Conservation (phyloP, 192 early-diverging fungal genomes). For the Backusella macrospora region DNA sequence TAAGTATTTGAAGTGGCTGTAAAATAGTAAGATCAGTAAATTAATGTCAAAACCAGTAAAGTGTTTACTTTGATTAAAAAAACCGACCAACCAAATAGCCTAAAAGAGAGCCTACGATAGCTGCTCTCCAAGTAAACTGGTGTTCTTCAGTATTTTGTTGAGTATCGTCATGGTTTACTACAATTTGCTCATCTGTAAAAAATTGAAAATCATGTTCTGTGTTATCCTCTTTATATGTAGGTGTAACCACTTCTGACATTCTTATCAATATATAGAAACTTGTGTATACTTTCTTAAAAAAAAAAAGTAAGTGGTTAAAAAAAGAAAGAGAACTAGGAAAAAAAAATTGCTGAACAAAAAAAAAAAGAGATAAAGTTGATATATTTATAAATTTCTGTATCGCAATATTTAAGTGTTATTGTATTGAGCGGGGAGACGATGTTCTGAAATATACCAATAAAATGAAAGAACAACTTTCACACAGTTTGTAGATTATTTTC, state of each 20-base stretch:
- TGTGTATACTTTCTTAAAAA: background rate
- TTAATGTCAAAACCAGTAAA: background rate
- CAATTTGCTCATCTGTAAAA: conserved; percentile 23
- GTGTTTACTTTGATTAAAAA: background rate
- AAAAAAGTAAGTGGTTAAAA: too few species aligned
- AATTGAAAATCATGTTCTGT: conserved; percentile 18
- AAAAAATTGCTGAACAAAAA: background rate
- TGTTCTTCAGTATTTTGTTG: conserved; percentile 27
- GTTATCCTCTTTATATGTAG: conserved; percentile 19
- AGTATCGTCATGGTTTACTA: background rate
- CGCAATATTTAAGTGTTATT: background rate
- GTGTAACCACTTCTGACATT: background rate
- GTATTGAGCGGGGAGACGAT: conserved; percentile 1
- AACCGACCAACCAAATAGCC: conserved; percentile 56
- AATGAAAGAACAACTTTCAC: background rate
- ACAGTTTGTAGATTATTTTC: background rate
- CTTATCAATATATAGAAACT: background rate
- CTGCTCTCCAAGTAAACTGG: conserved; percentile 52
- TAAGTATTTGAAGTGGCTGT: conserved; percentile 69
- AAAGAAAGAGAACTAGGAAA: background rate
- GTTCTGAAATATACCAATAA: conserved; percentile 3
- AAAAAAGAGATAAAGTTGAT: background rate
- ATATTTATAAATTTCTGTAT: background rate
- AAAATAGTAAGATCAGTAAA: conserved; percentile 4
- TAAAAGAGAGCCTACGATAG: conserved; percentile 63